Percentiles rank a stretch among this genome's conserved stretches.
Evolutionary conservation across 2,329 filamentous ascomycete genomes (phyloP).

Genomic region (Fusarium sp.): DNA sequence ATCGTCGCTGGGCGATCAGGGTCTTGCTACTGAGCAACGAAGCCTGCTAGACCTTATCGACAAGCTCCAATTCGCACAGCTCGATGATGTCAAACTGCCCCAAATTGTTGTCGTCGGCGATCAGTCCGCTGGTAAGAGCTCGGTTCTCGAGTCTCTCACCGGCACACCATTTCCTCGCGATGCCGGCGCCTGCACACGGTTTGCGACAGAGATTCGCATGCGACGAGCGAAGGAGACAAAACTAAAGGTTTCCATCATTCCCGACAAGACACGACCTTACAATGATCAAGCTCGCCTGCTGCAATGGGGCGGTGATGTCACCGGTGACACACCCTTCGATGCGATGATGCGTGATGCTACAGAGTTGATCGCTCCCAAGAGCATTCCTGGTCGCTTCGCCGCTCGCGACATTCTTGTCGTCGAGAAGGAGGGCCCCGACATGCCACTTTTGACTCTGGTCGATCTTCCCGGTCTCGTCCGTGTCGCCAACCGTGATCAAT

Average conservation of each 20-base stretch:
- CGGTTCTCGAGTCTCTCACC: constrained; percentile 70
- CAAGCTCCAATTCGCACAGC: constrained; percentile 62
- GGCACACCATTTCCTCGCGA: constrained; percentile 69
- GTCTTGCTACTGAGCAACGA: constrained; percentile 64
- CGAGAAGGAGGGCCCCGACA: constrained; percentile 67
- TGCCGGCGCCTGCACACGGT: constrained; percentile 69
- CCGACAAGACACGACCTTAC: constrained; percentile 58
- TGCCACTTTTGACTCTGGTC: constrained; percentile 68
- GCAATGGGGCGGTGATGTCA: constrained; percentile 59
- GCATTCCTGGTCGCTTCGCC: constrained; percentile 60
- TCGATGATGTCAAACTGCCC: constrained; percentile 64
- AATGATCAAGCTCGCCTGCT: constrained; percentile 59
- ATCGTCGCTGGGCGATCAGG: constrained; percentile 59
- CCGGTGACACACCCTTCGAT: constrained; percentile 58
- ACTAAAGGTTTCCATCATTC: constrained; percentile 64
- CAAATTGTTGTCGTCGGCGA: constrained; percentile 73
- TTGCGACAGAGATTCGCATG: constrained; percentile 68
- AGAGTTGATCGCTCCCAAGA: constrained; percentile 61
- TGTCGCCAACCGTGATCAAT: constrained; percentile 63
- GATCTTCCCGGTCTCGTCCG: constrained; percentile 69
- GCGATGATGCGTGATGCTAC: constrained; percentile 61
- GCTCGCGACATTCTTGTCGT: constrained; percentile 65
- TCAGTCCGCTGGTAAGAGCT: constrained; percentile 72
- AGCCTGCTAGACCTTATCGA: constrained; percentile 67
- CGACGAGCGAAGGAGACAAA: constrained; percentile 56